Evolutionary conservation across 805 yeast species (phyloP).

Genomic region (Candida bentonensis): DNA sequence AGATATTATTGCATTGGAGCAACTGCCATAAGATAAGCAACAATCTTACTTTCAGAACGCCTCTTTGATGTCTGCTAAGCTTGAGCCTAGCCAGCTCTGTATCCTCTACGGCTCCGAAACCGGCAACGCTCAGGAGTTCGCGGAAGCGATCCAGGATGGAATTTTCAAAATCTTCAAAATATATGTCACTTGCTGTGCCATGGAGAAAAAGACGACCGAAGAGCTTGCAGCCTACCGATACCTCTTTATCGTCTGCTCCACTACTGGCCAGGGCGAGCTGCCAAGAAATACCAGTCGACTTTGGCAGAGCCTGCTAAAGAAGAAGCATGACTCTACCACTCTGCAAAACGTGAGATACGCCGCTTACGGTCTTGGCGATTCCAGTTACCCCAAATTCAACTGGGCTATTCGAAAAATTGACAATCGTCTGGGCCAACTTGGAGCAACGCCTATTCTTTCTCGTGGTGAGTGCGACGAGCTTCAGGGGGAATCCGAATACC

Average conservation of each 20-base stretch:
- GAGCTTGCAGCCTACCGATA: constrained; percentile 31
- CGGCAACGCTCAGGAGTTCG: constrained; percentile 81
- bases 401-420: constrained; percentile 80
- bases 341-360: constrained; percentile 50
- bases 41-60: no score
- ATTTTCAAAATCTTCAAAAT: constrained; percentile 26
- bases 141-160: constrained; percentile 43
- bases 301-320: constrained; percentile 60
- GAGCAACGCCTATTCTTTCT: constrained; percentile 56
- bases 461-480: constrained; percentile 87
- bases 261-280: constrained; percentile 91
- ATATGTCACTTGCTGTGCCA: background rate
- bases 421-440: constrained; percentile 62
- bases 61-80: no score
- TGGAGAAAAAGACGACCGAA: constrained; percentile 6
- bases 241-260: constrained; percentile 56
- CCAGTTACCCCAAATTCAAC: constrained; percentile 79
- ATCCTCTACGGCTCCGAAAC: constrained; percentile 86
- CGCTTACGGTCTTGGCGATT: constrained; percentile 86
- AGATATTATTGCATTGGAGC: no score
- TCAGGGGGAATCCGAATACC: constrained; percentile 58
- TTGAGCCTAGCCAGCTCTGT: no score
- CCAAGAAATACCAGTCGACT: constrained; percentile 65
- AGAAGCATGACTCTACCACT: constrained; percentile 46
- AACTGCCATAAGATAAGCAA: no score